Evolutionary conservation across 176 grass and related monocot species (phyloP).

Genomic region (Calamus simplicifolius): DNA sequence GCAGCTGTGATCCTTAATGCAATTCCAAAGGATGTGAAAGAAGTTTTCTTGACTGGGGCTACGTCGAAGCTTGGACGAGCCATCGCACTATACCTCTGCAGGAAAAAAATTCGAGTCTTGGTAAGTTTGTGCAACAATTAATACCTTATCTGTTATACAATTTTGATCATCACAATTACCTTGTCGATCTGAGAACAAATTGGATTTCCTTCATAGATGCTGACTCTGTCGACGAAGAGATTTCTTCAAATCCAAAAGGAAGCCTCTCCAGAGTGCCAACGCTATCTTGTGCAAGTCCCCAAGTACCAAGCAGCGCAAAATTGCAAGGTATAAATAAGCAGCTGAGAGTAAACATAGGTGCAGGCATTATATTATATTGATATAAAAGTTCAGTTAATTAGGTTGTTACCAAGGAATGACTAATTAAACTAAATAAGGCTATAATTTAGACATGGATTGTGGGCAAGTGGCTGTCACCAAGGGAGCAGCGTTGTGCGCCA

Average conservation of each 20-base stretch:
- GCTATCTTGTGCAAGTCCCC: conserved; percentile 73
- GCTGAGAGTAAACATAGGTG: no score
- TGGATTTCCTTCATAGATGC: conserved; percentile 35
- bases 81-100: conserved; percentile 81
- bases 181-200: not conserved
- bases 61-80: conserved; percentile 90
- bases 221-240: conserved; percentile 65
- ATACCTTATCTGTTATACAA: no score
- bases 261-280: conserved; percentile 55
- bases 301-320: conserved; percentile 73
- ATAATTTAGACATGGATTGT: no score
- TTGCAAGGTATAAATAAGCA: conserved; percentile 68
- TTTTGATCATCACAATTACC: no score
- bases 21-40: conserved; percentile 49
- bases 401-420: no score
- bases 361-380: no score
- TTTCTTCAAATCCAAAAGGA: conserved; percentile 73
- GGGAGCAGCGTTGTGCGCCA: conserved; percentile 81
- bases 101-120: conserved; percentile 63
- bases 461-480: conserved; percentile 17
- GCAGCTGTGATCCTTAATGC: conserved; percentile 86
- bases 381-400: no score
- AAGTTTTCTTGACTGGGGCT: conserved; percentile 84
- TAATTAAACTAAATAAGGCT: no score
- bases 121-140: conserved; percentile 17